Evolutionary conservation across 345 rosid genomes (phyloP), one percentile per base, ranked within the genome.

Genomic region (Linum tenue): DNA sequence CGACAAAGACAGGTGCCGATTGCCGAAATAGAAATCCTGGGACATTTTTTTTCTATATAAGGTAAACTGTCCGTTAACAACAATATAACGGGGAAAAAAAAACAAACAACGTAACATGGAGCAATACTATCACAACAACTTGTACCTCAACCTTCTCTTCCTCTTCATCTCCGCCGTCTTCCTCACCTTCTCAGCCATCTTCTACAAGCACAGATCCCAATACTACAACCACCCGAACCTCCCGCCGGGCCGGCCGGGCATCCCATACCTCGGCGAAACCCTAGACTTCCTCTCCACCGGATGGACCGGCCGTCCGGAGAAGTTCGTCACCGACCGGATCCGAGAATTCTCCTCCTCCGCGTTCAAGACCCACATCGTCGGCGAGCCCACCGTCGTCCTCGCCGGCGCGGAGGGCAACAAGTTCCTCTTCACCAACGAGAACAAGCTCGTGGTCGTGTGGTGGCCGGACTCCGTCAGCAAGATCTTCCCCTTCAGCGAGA

Each of bases 381-480:
- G 74, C 10, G 74, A 74, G 56, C 78, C 81, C 11, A 38, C 65
- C 2, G 76, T 70, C 3, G 72, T 75, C 55, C 44, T 78, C 8
- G 53, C 76, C 0, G 78, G 81, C 11, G 67, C 76, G 6, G 59
- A 74, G 0, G 74, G 67, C 31, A 71, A 74, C 62, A 74, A 72
- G 69, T 78, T 78, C 72, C 56, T 78, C 51, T 78, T 74, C 70
- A 74, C 78, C 15, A 74, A 78, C 65, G 81, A 78, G 71, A 74
- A 78, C 70, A 78, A 71, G 73, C 69, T 78, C 12, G 78, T 78
- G 5, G 63, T 51, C 0, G 64, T 74, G 11, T 78, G 81, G 81
- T 78, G 81, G 81, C 78, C 81, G 9, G 70, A 74, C 64, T 71
- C 78, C 41, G 72, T 75, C 56, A 72, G 74, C 68, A 78, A 78